These are phyloP conservation scores for Thielaviopsis punctulata DNA, from an alignment of 2,329 filamentous ascomycete genomes.

Conservation along the genomic window DNA sequence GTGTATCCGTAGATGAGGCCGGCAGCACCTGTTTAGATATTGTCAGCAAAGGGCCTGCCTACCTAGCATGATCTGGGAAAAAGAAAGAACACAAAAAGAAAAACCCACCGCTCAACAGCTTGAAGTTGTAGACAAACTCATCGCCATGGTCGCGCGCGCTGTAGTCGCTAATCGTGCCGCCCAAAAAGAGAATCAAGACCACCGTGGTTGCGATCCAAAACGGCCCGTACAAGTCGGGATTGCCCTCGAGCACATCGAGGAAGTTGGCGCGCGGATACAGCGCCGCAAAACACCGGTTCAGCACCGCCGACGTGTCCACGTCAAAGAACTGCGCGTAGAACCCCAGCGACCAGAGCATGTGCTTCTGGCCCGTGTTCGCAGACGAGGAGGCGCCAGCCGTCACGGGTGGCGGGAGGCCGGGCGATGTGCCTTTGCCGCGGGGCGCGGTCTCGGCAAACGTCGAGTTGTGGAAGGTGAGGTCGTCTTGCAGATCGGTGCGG, in stretches of 20 bases:
- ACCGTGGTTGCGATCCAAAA: conserved; percentile 99
- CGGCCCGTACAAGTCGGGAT: conserved; percentile 89
- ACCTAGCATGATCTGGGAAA: too few species aligned
- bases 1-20: conserved; percentile 95
- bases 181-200: conserved; percentile 84
- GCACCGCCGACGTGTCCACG: conserved; percentile 80
- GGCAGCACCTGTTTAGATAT: conserved; percentile 67
- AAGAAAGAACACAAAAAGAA: background rate
- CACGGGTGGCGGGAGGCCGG: conserved; percentile 37
- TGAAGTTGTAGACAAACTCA: conserved; percentile 84
- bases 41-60: too few species aligned
- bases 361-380: conserved; percentile 41
- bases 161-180: conserved; percentile 88
- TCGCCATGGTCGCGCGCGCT: conserved; percentile 49
- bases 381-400: conserved; percentile 37
- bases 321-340: conserved; percentile 99
- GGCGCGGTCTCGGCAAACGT: conserved; percentile 50
- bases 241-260: conserved; percentile 89
- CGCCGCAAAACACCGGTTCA: conserved; percentile 74
- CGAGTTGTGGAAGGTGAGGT: conserved; percentile 96
- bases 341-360: conserved; percentile 76
- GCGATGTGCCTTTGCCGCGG: conserved; percentile 29
- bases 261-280: conserved; percentile 87
- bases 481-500: conserved; percentile 94
- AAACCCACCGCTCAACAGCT: conserved; percentile 56